Base-by-base conservation (phyloP, 2,329 filamentous ascomycete species). In the Trichoderma koningii region DNA sequence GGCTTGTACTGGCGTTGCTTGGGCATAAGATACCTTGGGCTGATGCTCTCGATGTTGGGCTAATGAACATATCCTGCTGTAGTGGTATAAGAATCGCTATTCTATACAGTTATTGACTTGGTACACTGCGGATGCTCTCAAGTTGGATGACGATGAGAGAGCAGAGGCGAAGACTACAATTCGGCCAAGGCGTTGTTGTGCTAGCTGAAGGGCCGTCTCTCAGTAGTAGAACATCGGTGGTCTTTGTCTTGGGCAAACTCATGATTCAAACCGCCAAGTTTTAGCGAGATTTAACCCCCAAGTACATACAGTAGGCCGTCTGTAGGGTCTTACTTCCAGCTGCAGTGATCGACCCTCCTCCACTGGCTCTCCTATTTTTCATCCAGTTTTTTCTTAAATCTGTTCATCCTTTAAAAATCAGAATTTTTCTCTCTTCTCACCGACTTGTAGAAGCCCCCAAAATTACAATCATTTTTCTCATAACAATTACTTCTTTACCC, bases 231-330 rank as follows among this genome's bases (percentile, higher is more conserved):
- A 5, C 12, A 5, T 38, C 10, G 14, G 14, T 14, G 10, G 2
- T 14, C 34, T 57, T 28, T 41, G 44, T 42, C 10, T 34, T 52
- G 26, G 50, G 57, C 50, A 38, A 56, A 44, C 44, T n/a, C 55
- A 57, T 28, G 38, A 57, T 56, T 50, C 51, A 41, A 28, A 48
- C 34, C 53, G 38, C 50, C 56, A 50, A 55, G 55, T 66, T 69
- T 68, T 69, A 67, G 69, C 69, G 68, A 70, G 55, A 70, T 69
- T 68, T 67, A 64, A 53, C 67, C 66, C 61, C 57, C 28, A 30
- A 30, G 28, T 5, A 6, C 26, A 26, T n/a, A n/a, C n/a, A n/a
- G 63, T 45, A 26, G 15, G 10, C 19, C 17, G 21, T 38, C 42
- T 48, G 47, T 60, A 51, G n/a, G n/a, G n/a, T 7, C 1, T 7